phyloP scores from a whole-genome alignment of 495 filamentous ascomycete genomes.

The Letharia lupina region DNA sequence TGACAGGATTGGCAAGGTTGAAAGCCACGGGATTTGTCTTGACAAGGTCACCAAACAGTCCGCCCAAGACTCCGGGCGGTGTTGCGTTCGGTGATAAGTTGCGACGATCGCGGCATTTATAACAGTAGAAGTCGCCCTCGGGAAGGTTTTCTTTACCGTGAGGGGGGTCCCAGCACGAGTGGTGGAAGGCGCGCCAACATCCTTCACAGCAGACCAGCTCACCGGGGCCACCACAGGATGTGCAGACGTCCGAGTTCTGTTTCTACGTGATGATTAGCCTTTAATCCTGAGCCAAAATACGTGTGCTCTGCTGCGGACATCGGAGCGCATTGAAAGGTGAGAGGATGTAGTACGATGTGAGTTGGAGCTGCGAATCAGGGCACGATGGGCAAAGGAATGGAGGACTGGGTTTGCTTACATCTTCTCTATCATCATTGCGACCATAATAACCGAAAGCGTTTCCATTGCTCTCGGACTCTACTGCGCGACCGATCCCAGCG shows the following conservation, averaged over 20 bases:
- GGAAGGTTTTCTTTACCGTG: constrained; percentile 53
- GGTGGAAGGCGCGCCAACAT: constrained; percentile 80
- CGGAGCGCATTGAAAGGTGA: neutral
- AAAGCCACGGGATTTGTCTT: constrained; percentile 64
- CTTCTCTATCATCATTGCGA: constrained; percentile 29
- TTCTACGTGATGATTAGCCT: constrained; percentile 28
- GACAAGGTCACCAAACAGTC: constrained; percentile 50
- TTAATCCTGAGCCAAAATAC: neutral
- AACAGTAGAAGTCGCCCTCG: constrained; percentile 77
- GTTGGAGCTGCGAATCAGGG: neutral
- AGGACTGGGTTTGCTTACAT: constrained; percentile 31
- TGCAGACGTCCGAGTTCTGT: constrained; percentile 82
- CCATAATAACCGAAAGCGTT: constrained; percentile 25
- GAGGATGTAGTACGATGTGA: neutral
- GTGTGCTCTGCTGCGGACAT: neutral
- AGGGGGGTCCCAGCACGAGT: constrained; percentile 73
- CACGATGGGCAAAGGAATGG: neutral
- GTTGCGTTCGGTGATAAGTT: constrained; percentile 31
- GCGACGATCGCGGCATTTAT: constrained; percentile 47
- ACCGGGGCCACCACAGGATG: constrained; percentile 72
- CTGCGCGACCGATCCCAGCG: constrained; percentile 32
- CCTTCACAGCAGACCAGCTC: constrained; percentile 86
- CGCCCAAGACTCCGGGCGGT: constrained; percentile 47
- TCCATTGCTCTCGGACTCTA: constrained; percentile 30
- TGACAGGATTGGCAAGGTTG: constrained; percentile 55